Evolutionary conservation across 306 rosid genomes (phyloP).

Genomic region (Arachis stenosperma): DNA sequence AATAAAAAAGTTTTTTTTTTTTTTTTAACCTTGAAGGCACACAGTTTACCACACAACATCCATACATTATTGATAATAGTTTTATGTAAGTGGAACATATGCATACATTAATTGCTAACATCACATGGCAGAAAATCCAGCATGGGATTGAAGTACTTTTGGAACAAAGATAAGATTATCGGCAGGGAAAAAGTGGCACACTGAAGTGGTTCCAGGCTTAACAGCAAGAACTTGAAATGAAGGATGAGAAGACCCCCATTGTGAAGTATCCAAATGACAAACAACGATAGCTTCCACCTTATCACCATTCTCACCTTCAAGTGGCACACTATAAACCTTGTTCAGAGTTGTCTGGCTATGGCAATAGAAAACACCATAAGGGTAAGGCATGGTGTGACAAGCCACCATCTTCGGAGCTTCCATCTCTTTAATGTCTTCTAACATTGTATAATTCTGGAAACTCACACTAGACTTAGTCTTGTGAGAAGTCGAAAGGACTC

Average conservation of each 20-base stretch:
- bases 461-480: conserved; percentile 51
- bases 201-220: conserved; percentile 63
- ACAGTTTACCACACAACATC: no score
- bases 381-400: conserved; percentile 84
- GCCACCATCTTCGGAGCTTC: conserved; percentile 73
- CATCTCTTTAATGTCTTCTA: conserved; percentile 47
- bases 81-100: no score
- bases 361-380: conserved; percentile 68
- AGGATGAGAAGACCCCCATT: conserved; percentile 66
- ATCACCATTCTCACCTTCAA: conserved; percentile 69
- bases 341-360: conserved; percentile 63
- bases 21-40: no score
- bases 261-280: conserved; percentile 82
- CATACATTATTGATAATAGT: no score
- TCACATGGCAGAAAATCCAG: conserved; percentile 31
- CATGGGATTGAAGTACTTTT: background rate
- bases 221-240: conserved; percentile 62
- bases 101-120: no score
- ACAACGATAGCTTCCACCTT: conserved; percentile 66
- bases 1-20: no score
- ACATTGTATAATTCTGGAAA: conserved; percentile 71
- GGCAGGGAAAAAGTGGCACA: conserved; percentile 87
- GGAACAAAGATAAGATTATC: conserved; percentile 70
- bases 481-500: conserved; percentile 54
- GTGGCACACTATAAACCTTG: conserved; percentile 48